These are phyloP conservation scores for Kockovaella imperatae DNA, from an alignment of 768 basidiomycete genomes.

Conservation along the genomic window DNA sequence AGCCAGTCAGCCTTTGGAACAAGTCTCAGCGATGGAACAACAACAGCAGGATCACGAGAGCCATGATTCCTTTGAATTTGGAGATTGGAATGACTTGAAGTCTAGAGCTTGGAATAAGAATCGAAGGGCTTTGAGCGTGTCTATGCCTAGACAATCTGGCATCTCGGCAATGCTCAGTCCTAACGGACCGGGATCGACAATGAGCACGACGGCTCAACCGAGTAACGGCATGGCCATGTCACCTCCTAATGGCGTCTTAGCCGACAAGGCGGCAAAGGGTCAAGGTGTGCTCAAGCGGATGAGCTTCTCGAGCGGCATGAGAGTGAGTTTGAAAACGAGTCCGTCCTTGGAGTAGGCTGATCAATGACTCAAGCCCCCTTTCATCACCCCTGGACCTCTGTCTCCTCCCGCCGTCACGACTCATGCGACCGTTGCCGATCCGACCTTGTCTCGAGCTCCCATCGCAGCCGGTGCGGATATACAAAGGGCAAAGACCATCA, in stretches of 20 bases:
- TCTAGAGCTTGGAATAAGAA: constrained; percentile 16
- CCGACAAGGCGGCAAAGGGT: constrained; percentile 34
- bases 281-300: constrained; percentile 34
- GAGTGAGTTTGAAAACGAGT: constrained; percentile 16
- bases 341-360: not conserved
- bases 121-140: constrained; percentile 28
- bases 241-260: constrained; percentile 22
- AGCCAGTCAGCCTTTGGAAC: not conserved
- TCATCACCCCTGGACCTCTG: constrained; percentile 1
- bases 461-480: not conserved
- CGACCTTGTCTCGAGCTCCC: not conserved
- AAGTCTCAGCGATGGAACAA: not conserved
- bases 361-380: not conserved
- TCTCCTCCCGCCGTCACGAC: not conserved
- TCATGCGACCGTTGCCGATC: not conserved
- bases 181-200: constrained; percentile 7
- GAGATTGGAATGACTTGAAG: constrained; percentile 26
- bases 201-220: not conserved
- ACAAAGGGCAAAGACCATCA: not conserved
- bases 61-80: constrained; percentile 39
- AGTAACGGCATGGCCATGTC: not conserved
- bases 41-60: constrained; percentile 24
- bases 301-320: constrained; percentile 13
- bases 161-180: constrained; percentile 18
- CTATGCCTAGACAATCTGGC: constrained; percentile 4